A percentile compares a stretch with the other conserved stretches of the same genome.
phyloP scores from a whole-genome alignment of 2,329 filamentous ascomycete species.

The Colletotrichum musae region DNA sequence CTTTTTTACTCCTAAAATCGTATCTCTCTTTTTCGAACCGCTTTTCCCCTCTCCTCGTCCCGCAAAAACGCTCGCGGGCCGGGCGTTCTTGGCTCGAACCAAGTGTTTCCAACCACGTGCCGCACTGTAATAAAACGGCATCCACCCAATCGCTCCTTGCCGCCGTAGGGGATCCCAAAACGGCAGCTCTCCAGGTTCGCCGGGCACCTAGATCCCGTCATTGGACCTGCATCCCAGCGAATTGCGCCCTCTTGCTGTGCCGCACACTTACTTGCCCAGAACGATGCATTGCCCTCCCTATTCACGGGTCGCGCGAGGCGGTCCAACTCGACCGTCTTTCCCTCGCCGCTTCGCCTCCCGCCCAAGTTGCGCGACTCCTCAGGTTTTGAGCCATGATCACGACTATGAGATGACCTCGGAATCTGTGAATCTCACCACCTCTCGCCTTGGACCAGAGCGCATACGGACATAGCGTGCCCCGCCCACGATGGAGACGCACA shows the following conservation, averaged over 20 bases:
- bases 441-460: neutral
- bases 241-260: slow-evolving; percentile 6
- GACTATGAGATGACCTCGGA: neutral
- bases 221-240: slow-evolving; percentile 11
- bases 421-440: neutral
- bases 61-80: too few relatives aligned
- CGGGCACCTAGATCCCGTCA: neutral
- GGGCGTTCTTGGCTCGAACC: too few relatives aligned
- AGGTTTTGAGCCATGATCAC: neutral
- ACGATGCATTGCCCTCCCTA: neutral
- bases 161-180: neutral
- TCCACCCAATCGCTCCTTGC: neutral
- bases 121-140: too few relatives aligned
- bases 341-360: neutral
- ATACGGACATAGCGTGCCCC: too few relatives aligned
- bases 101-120: too few relatives aligned
- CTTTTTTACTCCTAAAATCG: neutral
- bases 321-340: neutral
- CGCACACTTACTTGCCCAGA: slow-evolving; percentile 8
- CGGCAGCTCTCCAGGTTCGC: slow-evolving; percentile 10
- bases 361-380: neutral
- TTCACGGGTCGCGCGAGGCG: slow-evolving; percentile 10
- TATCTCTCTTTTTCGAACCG: neutral
- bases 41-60: neutral
- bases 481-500: slow-evolving; percentile 11